Evolutionary conservation across 2,329 filamentous ascomycete genomes (phyloP).

Genomic region (Venturia effusa): DNA sequence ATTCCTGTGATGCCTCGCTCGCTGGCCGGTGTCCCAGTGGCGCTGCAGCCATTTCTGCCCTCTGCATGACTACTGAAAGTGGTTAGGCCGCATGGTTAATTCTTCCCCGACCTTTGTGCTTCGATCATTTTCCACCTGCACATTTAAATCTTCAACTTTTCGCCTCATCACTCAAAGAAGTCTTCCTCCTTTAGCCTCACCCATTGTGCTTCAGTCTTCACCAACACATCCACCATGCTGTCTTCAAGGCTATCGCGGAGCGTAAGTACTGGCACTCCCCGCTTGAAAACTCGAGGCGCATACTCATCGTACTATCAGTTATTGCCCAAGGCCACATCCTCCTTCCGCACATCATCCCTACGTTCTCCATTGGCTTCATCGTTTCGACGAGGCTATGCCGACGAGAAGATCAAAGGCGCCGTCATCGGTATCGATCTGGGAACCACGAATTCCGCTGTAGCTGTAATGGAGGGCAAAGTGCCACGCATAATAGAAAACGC

Average conservation of each 20-base stretch:
- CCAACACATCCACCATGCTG: constrained; percentile 23
- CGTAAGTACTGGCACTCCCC: constrained; percentile 20
- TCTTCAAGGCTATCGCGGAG: constrained; percentile 31
- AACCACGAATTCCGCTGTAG: constrained; percentile 96
- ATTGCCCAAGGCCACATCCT: constrained; percentile 64
- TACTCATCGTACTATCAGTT: constrained; percentile 19
- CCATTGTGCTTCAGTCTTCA: constrained; percentile 10
- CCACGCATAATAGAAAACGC: constrained; percentile 97
- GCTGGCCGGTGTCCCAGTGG: background rate
- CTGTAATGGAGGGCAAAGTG: constrained; percentile 92
- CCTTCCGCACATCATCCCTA: constrained; percentile 56
- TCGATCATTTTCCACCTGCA: background rate
- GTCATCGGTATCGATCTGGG: constrained; percentile 98
- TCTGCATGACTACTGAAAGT: background rate
- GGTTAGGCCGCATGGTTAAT: background rate
- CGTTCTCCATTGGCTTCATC: constrained; percentile 61
- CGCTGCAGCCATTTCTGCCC: too few relatives aligned
- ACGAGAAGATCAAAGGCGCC: constrained; percentile 82
- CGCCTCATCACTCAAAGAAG: constrained; percentile 19
- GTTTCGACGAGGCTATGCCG: constrained; percentile 62
- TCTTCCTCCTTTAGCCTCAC: constrained; percentile 15
- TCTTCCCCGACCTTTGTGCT: background rate
- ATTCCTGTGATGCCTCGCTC: background rate
- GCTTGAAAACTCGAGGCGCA: constrained; percentile 2
- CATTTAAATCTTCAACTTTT: constrained; percentile 11